These are phyloP conservation scores for Microsporum ferrugineum DNA, from an alignment of 2,329 filamentous ascomycete genomes.

Conservation along the genomic window DNA sequence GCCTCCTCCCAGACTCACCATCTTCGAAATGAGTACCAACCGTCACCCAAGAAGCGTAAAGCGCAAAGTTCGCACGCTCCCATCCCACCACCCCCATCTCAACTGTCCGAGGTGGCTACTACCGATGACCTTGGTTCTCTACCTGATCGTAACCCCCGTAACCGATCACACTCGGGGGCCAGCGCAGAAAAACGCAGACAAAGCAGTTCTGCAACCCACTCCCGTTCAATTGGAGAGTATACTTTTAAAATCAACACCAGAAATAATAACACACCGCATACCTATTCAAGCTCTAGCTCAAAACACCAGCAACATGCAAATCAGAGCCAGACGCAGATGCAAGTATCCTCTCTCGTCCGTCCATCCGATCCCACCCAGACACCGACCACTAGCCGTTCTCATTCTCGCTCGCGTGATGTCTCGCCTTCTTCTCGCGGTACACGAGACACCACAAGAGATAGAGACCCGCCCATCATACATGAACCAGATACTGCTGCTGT, in stretches of 20 bases:
- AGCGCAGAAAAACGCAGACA: background rate
- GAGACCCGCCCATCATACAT: background rate
- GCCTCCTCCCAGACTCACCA: conserved; percentile 15
- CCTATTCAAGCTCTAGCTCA: background rate
- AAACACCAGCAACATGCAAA: background rate
- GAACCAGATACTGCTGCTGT: background rate
- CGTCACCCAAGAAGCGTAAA: conserved; percentile 79
- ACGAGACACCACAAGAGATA: background rate
- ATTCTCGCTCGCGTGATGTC: conserved; percentile 1
- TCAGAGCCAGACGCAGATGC: conserved; percentile 1
- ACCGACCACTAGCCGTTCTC: background rate
- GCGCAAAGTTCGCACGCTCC: conserved; percentile 45
- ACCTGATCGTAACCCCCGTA: background rate
- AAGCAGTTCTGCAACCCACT: background rate
- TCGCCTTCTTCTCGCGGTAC: background rate
- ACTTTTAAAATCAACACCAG: background rate
- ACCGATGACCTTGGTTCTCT: background rate
- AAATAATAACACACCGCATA: background rate
- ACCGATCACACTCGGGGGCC: background rate
- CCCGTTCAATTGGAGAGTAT: background rate
- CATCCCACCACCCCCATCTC: conserved; percentile 41
- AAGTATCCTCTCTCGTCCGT: background rate
- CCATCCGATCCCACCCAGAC: background rate
- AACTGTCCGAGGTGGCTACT: conserved; percentile 30
- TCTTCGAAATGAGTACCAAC: conserved; percentile 51